Conservation (phyloP, 225 moss, liverwort and hornwort species). For the Physcomitrellopsis africana region DNA sequence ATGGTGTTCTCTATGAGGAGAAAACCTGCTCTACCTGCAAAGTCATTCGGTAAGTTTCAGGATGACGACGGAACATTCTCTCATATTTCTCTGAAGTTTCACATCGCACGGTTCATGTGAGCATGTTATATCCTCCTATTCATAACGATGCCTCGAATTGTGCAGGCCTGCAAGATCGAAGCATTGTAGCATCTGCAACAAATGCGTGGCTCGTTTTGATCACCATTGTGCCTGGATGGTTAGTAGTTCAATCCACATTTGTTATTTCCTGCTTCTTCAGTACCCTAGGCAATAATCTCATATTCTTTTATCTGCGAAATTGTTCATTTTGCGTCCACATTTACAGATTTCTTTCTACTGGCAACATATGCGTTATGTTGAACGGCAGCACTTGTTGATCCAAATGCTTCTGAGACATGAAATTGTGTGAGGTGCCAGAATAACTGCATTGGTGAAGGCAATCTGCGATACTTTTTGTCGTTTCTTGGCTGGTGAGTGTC, state of each 20-base stretch:
- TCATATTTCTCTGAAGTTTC: neutral
- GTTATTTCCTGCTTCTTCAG: neutral
- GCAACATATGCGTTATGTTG: neutral
- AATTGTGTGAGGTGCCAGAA: conserved; percentile 59
- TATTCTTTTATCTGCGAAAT: neutral
- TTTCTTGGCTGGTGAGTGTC: conserved; percentile 87
- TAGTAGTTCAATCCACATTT: conserved; percentile 45
- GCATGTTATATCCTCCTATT: neutral
- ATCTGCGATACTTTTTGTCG: conserved; percentile 88
- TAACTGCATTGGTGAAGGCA: conserved; percentile 93
- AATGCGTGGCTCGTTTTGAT: conserved; percentile 95
- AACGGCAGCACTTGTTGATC: neutral
- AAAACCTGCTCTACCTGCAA: conserved; percentile 84
- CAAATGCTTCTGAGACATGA: neutral
- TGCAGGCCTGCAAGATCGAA: conserved; percentile 96
- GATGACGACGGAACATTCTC: neutral
- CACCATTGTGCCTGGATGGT: conserved; percentile 99
- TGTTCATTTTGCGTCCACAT: neutral
- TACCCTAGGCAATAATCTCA: neutral
- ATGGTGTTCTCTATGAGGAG: conserved; percentile 77
- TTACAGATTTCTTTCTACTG: neutral
- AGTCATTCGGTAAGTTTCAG: conserved; percentile 60
- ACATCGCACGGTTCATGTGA: neutral
- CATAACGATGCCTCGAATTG: neutral
- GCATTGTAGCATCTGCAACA: conserved; percentile 98